Percentiles rank a stretch among this genome's conserved stretches.
phyloP scores from a whole-genome alignment of 2,329 filamentous ascomycete species.

The Venturia aucupariae region DNA sequence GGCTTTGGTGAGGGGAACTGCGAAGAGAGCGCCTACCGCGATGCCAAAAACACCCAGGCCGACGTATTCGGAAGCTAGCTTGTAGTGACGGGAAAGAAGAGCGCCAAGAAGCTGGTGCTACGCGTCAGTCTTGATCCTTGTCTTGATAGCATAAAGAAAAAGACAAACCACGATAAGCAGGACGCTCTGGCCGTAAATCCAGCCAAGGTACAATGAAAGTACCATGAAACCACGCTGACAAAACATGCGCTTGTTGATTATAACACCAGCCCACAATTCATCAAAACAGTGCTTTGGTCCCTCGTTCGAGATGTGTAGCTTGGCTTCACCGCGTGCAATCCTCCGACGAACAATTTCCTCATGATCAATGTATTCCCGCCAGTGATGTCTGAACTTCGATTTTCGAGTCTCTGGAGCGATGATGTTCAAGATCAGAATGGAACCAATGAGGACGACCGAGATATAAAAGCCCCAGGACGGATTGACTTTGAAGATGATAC shows the following conservation, averaged over 20 bases:
- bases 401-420: slow-evolving; percentile 63
- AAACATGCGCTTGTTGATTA: slow-evolving; percentile 60
- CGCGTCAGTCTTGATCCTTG: slow-evolving; percentile 15
- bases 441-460: slow-evolving; percentile 56
- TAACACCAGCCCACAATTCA: slow-evolving; percentile 61
- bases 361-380: slow-evolving; percentile 51
- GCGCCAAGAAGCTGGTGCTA: slow-evolving; percentile 52
- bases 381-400: slow-evolving; percentile 57
- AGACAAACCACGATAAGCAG: slow-evolving; percentile 56
- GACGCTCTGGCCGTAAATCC: slow-evolving; percentile 71
- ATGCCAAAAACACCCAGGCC: slow-evolving; percentile 58
- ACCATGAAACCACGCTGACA: slow-evolving; percentile 65
- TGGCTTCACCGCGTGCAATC: slow-evolving; percentile 64
- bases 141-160: neutral
- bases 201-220: slow-evolving; percentile 62
- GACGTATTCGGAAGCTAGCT: slow-evolving; percentile 53
- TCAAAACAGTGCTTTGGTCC: slow-evolving; percentile 70
- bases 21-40: slow-evolving; percentile 58
- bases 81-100: slow-evolving; percentile 60
- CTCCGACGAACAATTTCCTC: slow-evolving; percentile 40
- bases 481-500: slow-evolving; percentile 54
- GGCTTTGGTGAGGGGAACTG: slow-evolving; percentile 65
- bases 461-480: slow-evolving; percentile 71
- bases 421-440: slow-evolving; percentile 60
- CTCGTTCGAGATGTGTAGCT: slow-evolving; percentile 62